Base-by-base conservation (phyloP, 345 rosid genomes). In the Brassica juncea region DNA sequence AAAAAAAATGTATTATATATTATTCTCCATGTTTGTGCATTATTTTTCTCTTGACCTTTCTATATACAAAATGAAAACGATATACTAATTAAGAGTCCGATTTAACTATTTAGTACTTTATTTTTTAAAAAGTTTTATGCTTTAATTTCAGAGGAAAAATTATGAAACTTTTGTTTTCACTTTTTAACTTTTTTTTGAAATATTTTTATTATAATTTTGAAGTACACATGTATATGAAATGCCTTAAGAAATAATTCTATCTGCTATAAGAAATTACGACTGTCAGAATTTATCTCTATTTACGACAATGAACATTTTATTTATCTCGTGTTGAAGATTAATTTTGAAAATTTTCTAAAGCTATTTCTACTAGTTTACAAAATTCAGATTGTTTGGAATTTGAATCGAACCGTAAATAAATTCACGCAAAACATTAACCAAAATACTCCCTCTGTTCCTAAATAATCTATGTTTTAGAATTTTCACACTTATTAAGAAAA, bases 21-120 rank as follows among this genome's bases (percentile, higher is more conserved):
- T 64, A 72, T 72, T 66, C 76, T 70, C 68, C 35, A 66, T 65
- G 81, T 71, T 65, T 55, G 25, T 52, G 32, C 65, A 49, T 70
- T 62, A 70, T 31, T 61, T 61, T 28, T 70, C 61, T 15, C 25
- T 52, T 54, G 9, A 15, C 57, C 57, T 54, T 19, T 57, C 61
- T 57, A 19, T 57, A 6, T 55, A 57, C 21, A 57, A 57, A 57
- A 57, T 57, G 27, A 2, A 57, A 57, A 19, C 10, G 25, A 21
- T 16, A 58, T 58, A 21, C 62, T 57, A 47, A 47, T n/a, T 49
- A 57, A 58, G 12, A 21, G 30, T 58, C 62, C 11, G 8, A 55
- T 1, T 54, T 54, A 54, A 54, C 9, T 6, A 16, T 54, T 7
- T 16, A 10, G 7, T n/a, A 49, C 55, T 49, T 49, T n/a, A 14